Evolutionary conservation across 306 rosid species (phyloP).

Genomic region (Trichosanthes cucumerina): DNA sequence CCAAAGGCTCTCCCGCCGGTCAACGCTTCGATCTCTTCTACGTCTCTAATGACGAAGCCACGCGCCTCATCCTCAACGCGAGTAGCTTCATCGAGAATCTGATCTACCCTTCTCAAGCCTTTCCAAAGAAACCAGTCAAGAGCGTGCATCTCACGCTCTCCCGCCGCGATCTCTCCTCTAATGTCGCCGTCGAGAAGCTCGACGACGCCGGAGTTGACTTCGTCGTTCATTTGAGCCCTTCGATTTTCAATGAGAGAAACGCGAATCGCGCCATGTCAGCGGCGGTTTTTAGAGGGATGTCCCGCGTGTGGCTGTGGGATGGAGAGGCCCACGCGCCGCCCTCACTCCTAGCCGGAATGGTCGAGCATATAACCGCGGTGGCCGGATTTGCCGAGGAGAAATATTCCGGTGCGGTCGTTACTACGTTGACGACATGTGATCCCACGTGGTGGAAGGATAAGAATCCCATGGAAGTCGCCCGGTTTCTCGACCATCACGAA

Average conservation of each 20-base stretch:
- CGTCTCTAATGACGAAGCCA: slow-evolving; percentile 51
- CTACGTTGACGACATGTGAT: slow-evolving; percentile 15
- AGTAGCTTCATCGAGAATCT: slow-evolving; percentile 31
- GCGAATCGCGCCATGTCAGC: slow-evolving; percentile 17
- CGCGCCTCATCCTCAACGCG: slow-evolving; percentile 38
- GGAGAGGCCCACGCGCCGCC: slow-evolving; percentile 32
- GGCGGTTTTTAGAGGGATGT: slow-evolving; percentile 44
- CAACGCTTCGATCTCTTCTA: slow-evolving; percentile 42
- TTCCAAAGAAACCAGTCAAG: slow-evolving; percentile 26
- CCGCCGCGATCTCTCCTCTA: not conserved
- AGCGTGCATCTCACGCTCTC: slow-evolving; percentile 43
- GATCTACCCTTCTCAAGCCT: slow-evolving; percentile 21
- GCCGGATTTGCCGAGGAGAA: slow-evolving; percentile 22
- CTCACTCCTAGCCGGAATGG: slow-evolving; percentile 42
- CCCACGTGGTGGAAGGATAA: slow-evolving; percentile 31
- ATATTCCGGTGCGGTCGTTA: not conserved
- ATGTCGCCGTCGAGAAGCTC: not conserved
- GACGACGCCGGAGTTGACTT: not conserved
- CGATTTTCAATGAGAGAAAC: slow-evolving; percentile 21
- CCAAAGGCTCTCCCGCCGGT: slow-evolving; percentile 22
- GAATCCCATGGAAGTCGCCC: slow-evolving; percentile 32
- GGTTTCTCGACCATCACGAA: slow-evolving; percentile 28
- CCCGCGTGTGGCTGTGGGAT: slow-evolving; percentile 45
- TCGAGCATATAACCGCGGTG: slow-evolving; percentile 27
- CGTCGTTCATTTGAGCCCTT: slow-evolving; percentile 31